Conservation (phyloP, 768 basidiomycete genomes). For the Multifurca ochricompacta region DNA sequence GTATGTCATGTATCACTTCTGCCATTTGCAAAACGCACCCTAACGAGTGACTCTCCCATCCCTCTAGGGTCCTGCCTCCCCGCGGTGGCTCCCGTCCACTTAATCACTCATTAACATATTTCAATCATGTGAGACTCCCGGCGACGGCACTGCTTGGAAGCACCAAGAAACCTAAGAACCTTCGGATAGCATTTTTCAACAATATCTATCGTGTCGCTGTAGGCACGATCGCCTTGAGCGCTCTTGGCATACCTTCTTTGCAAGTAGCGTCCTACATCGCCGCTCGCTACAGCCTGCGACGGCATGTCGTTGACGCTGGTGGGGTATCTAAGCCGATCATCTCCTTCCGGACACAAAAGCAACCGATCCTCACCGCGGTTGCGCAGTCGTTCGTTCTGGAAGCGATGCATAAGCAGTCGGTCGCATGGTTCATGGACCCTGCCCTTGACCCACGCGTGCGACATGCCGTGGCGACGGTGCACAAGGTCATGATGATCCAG, state of each 20-base stretch:
- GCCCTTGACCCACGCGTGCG: conserved; percentile 38
- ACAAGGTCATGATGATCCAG: conserved; percentile 49
- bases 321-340: conserved; percentile 38
- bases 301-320: conserved; percentile 39
- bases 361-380: conserved; percentile 46
- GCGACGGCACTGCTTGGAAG: conserved; percentile 23
- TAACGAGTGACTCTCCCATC: too few species aligned
- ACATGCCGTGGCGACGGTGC: conserved; percentile 48
- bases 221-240: conserved; percentile 21
- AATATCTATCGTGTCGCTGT: conserved; percentile 21
- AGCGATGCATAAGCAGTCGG: conserved; percentile 33
- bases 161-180: conserved; percentile 2
- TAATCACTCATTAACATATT: conserved; percentile 30
- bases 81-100: too few species aligned
- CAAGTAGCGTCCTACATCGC: too few species aligned
- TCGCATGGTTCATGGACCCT: conserved; percentile 32
- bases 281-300: too few species aligned
- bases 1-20: conserved; percentile 21
- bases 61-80: conserved; percentile 7
- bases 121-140: conserved; percentile 27
- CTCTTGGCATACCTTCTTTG: conserved; percentile 34
- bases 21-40: too few species aligned
- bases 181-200: conserved; percentile 8
- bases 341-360: too few species aligned
- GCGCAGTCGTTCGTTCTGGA: conserved; percentile 45